Base-by-base conservation (phyloP, 2,329 filamentous ascomycete genomes). In the Arthrinium phaeospermum region DNA sequence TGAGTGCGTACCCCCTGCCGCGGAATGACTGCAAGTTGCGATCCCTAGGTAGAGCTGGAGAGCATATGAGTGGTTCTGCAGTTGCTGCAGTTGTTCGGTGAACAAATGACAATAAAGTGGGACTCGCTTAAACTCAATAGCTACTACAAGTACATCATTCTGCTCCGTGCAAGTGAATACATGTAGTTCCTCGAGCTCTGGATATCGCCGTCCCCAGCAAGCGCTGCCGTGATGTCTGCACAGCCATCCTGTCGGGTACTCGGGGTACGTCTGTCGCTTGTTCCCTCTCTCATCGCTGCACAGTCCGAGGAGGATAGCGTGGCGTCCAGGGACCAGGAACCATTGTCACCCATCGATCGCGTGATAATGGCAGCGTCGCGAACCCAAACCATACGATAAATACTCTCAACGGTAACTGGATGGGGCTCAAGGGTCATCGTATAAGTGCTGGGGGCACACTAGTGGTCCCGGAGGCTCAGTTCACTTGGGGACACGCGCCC, bases 331-430 rank as follows among this genome's bases (percentile, higher is more conserved):
- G 30, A 37, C 57, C 30, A 64, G 30, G 51, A 30, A 53, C 51
- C 51, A 53, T 13, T 64, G 30, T 64, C 57, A 64, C 57, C 57
- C 57, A 37, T 19, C 41, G 8, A 34, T 64, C 57, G 30, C 57
- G 34, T 64, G 57, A 41, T 64, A 41, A 64, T 64, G 53, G 53
- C 57, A 37, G n/a, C 57, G 57, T 64, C 57, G 57, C 57, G 30
- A 64, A 37, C 57, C 57, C 34, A 64, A 64, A 64, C 57, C 57
- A 41, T 64, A 64, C 57, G 57, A 64, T 64, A 3, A 34, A 13
- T 41, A 13, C 30, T n/a, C 19, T 12, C 57, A n/a, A 64, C 30
- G 5, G 4, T 8, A 34, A 19, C 57, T 37, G 5, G 14, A 57
- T 22, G n/a, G n/a, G n/a, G n/a, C n/a, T n/a, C n/a, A n/a, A n/a